Evolutionary conservation across 164 flowering plant genomes (phyloP), one percentile per base, ranked within the genome.

Genomic region (Tetrastigma voinierianum): DNA sequence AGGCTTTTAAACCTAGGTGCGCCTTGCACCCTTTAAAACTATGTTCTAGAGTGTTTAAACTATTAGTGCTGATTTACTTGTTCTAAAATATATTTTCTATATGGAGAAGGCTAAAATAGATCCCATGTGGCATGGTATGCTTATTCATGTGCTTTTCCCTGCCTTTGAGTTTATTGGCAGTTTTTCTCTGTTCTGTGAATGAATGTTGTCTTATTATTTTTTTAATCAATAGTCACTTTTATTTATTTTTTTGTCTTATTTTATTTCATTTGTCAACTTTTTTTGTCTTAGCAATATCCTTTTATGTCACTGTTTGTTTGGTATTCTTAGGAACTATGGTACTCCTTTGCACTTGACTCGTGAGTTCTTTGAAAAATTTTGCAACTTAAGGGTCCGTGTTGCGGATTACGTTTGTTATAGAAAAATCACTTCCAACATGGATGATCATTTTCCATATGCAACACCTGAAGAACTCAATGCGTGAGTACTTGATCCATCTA

Each of bases 401-500:
- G 87, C 97, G 74, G 98, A 96, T 80, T 93, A 87, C 76, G 62
- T 96, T n/a, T 95, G 99, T 12, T 96, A 96, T 60, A 85, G 98
- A 13, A 93, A 86, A 78, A 93, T 96, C 72, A 91, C 99, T 65
- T 96, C 99, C 64, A 96, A 96, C 74, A 93, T 93, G 99, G 90
- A 96, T 73, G 98, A 90, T 55, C 90, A 97, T 57, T 91, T 96
- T 69, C 99, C 97, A 2, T 93, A 96, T 78, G 99, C 97, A 60
- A 90, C 98, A 13, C 80, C 92, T 40, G 98, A 93, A 81, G 99
- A 96, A 72, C 87, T 96, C 54, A 74, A 75, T 67, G 77, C 67
- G 99, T 96, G 61, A 88, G 98, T 85, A 25, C 40, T 25, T 25
- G 40, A 25, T 25, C 40, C 40, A 25, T 25, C 40, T 25, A 25